Conservation (phyloP, 306 rosid genomes). For the Quercus glauca region DNA sequence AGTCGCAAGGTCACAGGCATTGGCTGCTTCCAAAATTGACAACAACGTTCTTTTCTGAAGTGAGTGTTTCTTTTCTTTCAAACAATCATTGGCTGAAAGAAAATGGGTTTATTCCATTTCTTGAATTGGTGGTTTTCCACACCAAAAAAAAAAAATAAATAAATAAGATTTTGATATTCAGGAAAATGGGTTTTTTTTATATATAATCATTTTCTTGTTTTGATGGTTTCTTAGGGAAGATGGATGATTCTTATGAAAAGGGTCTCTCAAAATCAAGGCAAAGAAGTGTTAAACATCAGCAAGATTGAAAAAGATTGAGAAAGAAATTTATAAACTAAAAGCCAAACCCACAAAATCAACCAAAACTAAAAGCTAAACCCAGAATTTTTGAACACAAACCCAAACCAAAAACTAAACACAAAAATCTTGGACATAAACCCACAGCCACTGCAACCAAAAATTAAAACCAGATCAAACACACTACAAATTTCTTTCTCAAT, state of each 20-base stretch:
- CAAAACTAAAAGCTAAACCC: too few relatives aligned
- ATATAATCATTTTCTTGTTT: not conserved
- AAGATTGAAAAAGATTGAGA: conserved; percentile 37
- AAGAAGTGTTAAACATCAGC: conserved; percentile 42
- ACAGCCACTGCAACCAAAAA: too few relatives aligned
- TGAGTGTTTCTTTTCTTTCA: conserved; percentile 27
- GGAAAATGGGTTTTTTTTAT: not conserved
- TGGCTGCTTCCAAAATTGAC: conserved; percentile 4
- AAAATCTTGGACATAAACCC: too few relatives aligned
- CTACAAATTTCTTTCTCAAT: too few relatives aligned
- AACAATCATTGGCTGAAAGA: not conserved
- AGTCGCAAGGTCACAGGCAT: conserved; percentile 64
- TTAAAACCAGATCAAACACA: too few relatives aligned
- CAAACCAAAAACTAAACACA: too few relatives aligned
- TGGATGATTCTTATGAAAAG: conserved; percentile 47
- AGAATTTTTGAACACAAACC: too few relatives aligned
- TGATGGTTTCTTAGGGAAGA: conserved; percentile 32
- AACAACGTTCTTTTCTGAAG: conserved; percentile 48
- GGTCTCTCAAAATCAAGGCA: conserved; percentile 39
- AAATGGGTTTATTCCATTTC: not conserved
- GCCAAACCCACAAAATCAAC: too few relatives aligned
- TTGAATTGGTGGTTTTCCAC: not conserved
- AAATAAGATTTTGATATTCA: not conserved
- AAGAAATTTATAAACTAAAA: too few relatives aligned
- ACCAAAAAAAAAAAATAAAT: not conserved